Evolutionary conservation across 2,329 filamentous ascomycete species (phyloP).

Genomic region (Dactylellina sp.): DNA sequence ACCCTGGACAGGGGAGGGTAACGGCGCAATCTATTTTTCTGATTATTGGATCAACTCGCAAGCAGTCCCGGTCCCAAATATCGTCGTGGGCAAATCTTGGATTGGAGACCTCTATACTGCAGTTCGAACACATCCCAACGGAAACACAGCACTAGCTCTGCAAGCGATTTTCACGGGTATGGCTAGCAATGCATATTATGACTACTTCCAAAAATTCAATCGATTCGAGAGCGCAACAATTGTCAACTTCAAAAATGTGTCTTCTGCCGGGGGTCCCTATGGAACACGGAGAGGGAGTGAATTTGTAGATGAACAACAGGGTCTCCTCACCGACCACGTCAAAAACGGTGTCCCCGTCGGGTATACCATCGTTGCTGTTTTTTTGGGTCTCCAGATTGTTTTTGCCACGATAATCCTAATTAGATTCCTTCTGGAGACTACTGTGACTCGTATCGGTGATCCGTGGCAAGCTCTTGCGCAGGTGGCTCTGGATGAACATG

Average conservation of each 20-base stretch:
- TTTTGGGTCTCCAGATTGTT: constrained; percentile 34
- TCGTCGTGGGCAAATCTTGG: constrained; percentile 15
- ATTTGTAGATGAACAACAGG: constrained; percentile 11
- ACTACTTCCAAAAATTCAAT: constrained; percentile 11
- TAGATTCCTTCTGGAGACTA: constrained; percentile 25
- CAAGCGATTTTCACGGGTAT: constrained; percentile 25
- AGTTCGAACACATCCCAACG: neutral
- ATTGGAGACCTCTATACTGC: constrained; percentile 1
- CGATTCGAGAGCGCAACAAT: constrained; percentile 10
- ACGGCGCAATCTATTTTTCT: constrained; percentile 1
- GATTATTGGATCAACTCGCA: constrained; percentile 4
- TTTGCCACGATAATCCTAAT: constrained; percentile 22
- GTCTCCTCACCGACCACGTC: constrained; percentile 9
- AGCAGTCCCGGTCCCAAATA: neutral
- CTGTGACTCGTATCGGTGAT: constrained; percentile 31
- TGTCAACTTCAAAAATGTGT: constrained; percentile 23
- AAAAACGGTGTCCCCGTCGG: constrained; percentile 15
- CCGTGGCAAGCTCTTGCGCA: constrained; percentile 39
- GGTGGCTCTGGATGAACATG: constrained; percentile 17
- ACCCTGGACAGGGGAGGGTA: neutral
- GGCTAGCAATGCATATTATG: constrained; percentile 31
- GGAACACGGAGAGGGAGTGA: constrained; percentile 14
- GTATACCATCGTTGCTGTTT: constrained; percentile 21
- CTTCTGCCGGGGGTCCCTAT: constrained; percentile 27
- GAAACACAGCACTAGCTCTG: neutral